These are phyloP conservation scores for Aspergillus viridinutans DNA, from an alignment of 2,329 filamentous ascomycete genomes.

Conservation along the genomic window DNA sequence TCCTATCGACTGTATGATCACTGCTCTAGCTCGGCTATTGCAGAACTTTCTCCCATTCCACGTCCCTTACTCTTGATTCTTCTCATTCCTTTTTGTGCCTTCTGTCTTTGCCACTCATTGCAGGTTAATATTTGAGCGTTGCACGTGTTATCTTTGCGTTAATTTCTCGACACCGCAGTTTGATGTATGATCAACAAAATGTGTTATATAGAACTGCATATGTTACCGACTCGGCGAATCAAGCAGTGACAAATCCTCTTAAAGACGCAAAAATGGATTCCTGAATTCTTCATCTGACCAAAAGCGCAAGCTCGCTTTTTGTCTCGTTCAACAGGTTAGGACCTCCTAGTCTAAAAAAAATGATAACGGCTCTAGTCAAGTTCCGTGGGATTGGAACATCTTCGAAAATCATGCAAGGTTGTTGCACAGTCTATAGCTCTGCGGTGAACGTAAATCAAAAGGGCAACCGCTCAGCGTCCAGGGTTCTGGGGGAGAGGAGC, in stretches of 20 bases:
- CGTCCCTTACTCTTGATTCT: conserved; percentile 3
- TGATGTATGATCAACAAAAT: conserved; percentile 8
- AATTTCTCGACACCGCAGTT: conserved; percentile 16
- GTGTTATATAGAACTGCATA: conserved; percentile 15
- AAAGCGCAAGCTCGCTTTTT: conserved; percentile 17
- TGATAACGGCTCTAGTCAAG: not conserved
- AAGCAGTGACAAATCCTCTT: conserved; percentile 1
- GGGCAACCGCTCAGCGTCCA: not conserved
- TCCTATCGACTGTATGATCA: not conserved
- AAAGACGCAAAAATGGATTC: not conserved
- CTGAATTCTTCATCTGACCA: conserved; percentile 24
- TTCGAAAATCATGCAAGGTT: not conserved
- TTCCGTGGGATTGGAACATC: not conserved
- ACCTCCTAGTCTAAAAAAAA: conserved; percentile 9
- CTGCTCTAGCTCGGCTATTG: not conserved
- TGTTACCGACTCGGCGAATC: conserved; percentile 8
- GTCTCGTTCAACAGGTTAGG: conserved; percentile 2
- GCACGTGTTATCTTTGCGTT: conserved; percentile 14
- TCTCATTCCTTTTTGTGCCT: conserved; percentile 6
- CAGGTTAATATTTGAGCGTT: conserved; percentile 14
- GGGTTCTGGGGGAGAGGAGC: not conserved
- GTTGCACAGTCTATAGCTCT: conserved; percentile 6
- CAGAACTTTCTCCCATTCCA: not conserved
- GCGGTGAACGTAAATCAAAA: not conserved
- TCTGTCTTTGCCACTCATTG: conserved; percentile 6